These are phyloP conservation scores for Papiliotrema nemorosa DNA, from an alignment of 1,284 basidiomycete species.

Conservation along the genomic window DNA sequence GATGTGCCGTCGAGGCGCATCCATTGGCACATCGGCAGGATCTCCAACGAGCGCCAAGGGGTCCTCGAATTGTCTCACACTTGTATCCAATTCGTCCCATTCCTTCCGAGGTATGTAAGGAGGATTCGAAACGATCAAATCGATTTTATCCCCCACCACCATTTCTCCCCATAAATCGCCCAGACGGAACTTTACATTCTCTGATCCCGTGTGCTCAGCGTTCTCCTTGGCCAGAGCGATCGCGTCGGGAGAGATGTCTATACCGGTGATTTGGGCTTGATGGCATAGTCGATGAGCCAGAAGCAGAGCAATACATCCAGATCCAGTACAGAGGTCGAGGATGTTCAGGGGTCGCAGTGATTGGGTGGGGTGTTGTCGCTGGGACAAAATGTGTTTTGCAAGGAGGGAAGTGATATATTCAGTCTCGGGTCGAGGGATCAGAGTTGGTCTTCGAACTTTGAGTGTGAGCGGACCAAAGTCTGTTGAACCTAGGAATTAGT, in stretches of 20 bases:
- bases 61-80: slow-evolving; percentile 76
- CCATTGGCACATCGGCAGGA: slow-evolving; percentile 21
- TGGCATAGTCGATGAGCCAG: slow-evolving; percentile 62
- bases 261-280: slow-evolving; percentile 56
- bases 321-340: slow-evolving; percentile 85
- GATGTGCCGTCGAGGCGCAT: background rate
- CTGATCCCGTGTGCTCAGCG: slow-evolving; percentile 35
- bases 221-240: slow-evolving; percentile 71
- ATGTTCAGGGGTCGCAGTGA: slow-evolving; percentile 40
- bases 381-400: slow-evolving; percentile 16
- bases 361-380: slow-evolving; percentile 22
- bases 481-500: slow-evolving; percentile 61
- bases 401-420: slow-evolving; percentile 62
- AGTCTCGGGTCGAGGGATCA: slow-evolving; percentile 90
- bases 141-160: slow-evolving; percentile 45
- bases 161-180: slow-evolving; percentile 5
- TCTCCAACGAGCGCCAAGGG: slow-evolving; percentile 74
- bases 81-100: slow-evolving; percentile 61
- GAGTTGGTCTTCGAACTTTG: slow-evolving; percentile 65
- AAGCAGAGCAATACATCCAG: slow-evolving; percentile 81
- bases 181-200: slow-evolving; percentile 14
- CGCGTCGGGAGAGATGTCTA: slow-evolving; percentile 70
- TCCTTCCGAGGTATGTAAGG: slow-evolving; percentile 76
- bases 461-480: slow-evolving; percentile 81
- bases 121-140: slow-evolving; percentile 86